Base-by-base conservation (phyloP, 495 filamentous ascomycete genomes). In the Podospora pseudocomata region DNA sequence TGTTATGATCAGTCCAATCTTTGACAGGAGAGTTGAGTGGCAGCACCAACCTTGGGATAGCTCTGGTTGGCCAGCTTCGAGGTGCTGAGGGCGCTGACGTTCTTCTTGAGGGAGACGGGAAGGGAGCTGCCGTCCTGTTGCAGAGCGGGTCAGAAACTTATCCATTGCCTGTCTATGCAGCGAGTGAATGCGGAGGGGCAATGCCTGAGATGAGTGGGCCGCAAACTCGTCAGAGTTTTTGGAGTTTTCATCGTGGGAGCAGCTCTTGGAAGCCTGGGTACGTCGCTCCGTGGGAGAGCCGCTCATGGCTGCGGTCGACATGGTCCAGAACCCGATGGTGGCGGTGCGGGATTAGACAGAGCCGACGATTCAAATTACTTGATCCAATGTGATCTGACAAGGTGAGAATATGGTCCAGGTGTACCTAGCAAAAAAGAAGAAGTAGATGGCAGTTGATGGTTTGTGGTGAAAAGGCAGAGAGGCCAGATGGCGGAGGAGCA, bases 51-150 rank as follows among this genome's bases (percentile, higher is more conserved):
- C 80, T 84, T 81, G 68, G 79, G 70, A 65, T 65, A 74, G 73
- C 75, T 78, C 72, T 85, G 84, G 68, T 85, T 85, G 63, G 78
- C 80, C 67, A 85, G 67, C 67, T 84, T 83, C 64, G 80, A 82
- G 19, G 83, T 78, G 19, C 79, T 73, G 15, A 87, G 78, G 27
- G 78, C 79, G 28, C 74, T 74, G 19, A 77, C 76, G 5, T 79
- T 73, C 67, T 82, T 83, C 77, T 82, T 83, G 66, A 78, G 72
- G 30, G 77, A 72, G 11, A 63, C 27, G 18, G 58, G 13, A 28
- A 67, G 6, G 11, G 23, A 28, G 1, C 60, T 3, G 18, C 60
- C 5, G 23, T 72, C 67, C 73, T 75, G 60, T 7, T 16, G 28
- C 2, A 2, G 32, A 20, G 19, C 61, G 15, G 19, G 61, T 63